Base-by-base conservation (phyloP, 2,329 filamentous ascomycete genomes). In the Aspergillus eucalypticola region DNA sequence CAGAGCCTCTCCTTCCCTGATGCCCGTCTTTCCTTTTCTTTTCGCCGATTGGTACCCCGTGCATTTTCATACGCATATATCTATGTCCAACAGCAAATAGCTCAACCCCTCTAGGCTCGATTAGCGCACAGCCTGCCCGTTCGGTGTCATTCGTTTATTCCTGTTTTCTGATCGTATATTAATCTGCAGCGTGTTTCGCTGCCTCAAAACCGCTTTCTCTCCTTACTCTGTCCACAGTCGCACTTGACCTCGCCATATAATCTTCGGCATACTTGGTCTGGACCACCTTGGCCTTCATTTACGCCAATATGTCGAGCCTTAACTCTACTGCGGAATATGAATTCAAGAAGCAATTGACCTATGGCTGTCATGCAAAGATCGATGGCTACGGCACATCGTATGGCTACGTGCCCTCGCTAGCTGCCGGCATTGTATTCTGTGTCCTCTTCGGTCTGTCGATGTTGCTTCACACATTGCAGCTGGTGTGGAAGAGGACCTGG, bases 401-500 rank as follows among this genome's bases (percentile, higher is more conserved):
- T 50, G 74, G 73, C 58, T 77, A 77, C 58, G 27, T 66, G 21
- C 73, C 75, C n/a, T 67, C 70, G 1, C 64, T 74, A 25, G 70
- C 65, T 32, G 73, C 72, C 8, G 75, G 75, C 10, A 72, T 77
- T 35, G 68, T 69, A 8, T 77, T 72, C 58, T 69, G 67, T 25
- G 61, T 67, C 5, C 69, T 76, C 15, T 77, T 77, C 44, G 71
- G 71, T 10, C 50, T 76, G 44, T 74, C 75, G 0, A 72, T 76
- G 71, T 49, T 74, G n/a, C 49, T 62, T 5, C 76, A 78, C 54
- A 73, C 66, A 3, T 56, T 70, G 8, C 75, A 78, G 61, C 65
- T 73, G 19, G 60, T 67, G 41, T 76, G 70, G 74, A 77, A 72
- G 57, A 69, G 71, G 54, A 72, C 69, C 25, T 78, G 76, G 76